A percentile compares a stretch with the other conserved stretches of the same genome.
phyloP scores from a whole-genome alignment of 202 grass and related monocot genomes.

The Brachypodium distachyon region DNA sequence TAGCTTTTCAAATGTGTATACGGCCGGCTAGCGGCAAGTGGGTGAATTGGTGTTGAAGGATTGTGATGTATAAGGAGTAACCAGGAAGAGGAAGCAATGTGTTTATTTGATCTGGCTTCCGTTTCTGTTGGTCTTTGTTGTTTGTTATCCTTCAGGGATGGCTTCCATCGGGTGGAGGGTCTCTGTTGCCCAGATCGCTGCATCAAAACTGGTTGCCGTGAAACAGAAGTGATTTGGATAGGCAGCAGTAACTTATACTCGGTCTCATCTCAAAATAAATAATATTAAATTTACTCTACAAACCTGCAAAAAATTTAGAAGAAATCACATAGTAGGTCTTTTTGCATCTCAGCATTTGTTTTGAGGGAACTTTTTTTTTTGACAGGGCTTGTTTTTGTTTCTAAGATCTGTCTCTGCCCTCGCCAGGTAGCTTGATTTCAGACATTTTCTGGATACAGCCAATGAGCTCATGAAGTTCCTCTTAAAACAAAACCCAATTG shows the following conservation, averaged over 20 bases:
- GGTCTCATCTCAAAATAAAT: too few relatives aligned
- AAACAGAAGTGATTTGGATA: background rate
- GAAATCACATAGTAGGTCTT: too few relatives aligned
- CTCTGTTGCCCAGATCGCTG: background rate
- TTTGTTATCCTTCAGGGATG: background rate
- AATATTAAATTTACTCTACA: too few relatives aligned
- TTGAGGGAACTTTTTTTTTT: background rate
- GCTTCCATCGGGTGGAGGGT: background rate
- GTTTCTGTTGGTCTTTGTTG: background rate
- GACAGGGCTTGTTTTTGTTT: too few relatives aligned
- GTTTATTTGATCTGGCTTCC: constrained; percentile 36
- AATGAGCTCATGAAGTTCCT: background rate
- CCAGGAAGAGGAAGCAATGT: constrained; percentile 21
- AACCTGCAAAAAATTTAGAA: too few relatives aligned
- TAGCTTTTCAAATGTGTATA: constrained; percentile 12
- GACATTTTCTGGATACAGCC: background rate
- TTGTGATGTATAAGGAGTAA: constrained; percentile 18
- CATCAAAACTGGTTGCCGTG: constrained; percentile 1
- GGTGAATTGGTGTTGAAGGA: constrained; percentile 25
- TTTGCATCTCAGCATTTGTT: background rate
- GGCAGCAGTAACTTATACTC: background rate
- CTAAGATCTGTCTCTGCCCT: background rate
- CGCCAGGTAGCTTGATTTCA: background rate
- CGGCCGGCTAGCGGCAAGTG: background rate
- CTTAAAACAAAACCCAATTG: background rate